phyloP scores from a whole-genome alignment of 768 basidiomycete species.

The Boletellus emodensis region DNA sequence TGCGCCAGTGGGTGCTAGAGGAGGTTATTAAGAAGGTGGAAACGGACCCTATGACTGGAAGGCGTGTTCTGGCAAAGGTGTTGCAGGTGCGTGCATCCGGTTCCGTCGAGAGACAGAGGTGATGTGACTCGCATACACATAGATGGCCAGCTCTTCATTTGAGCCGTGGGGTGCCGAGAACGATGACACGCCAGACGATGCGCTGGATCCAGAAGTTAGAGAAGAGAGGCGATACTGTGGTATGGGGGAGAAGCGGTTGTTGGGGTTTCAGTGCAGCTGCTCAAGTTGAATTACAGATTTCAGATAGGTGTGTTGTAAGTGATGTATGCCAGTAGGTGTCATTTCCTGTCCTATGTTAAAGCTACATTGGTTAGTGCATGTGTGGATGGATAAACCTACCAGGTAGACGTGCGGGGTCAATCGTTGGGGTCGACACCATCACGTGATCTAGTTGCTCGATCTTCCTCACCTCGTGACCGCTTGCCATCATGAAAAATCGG shows the following conservation, averaged over 20 bases:
- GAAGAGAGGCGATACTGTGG: slow-evolving; percentile 78
- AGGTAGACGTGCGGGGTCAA: too few species aligned
- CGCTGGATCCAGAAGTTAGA: slow-evolving; percentile 52
- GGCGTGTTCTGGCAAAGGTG: slow-evolving; percentile 71
- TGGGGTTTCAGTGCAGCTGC: slow-evolving; percentile 94
- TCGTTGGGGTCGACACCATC: too few species aligned
- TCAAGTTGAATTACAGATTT: slow-evolving; percentile 53
- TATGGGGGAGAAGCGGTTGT: slow-evolving; percentile 66
- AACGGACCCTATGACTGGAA: slow-evolving; percentile 56
- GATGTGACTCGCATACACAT: background rate
- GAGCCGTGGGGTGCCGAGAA: slow-evolving; percentile 83
- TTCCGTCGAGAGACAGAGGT: background rate
- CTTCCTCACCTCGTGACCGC: too few species aligned
- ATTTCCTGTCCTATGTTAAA: too few species aligned
- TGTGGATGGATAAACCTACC: too few species aligned
- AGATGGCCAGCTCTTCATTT: slow-evolving; percentile 89
- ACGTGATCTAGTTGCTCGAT: too few species aligned
- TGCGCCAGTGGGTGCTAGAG: slow-evolving; percentile 95
- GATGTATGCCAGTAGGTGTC: background rate
- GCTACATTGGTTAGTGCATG: too few species aligned
- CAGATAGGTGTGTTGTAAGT: background rate
- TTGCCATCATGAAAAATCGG: too few species aligned
- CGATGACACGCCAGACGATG: slow-evolving; percentile 38
- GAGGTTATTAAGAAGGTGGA: slow-evolving; percentile 83
- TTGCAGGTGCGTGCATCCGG: slow-evolving; percentile 53